phyloP scores from a whole-genome alignment of 768 basidiomycete species.

The Hortiboletus campestris region DNA sequence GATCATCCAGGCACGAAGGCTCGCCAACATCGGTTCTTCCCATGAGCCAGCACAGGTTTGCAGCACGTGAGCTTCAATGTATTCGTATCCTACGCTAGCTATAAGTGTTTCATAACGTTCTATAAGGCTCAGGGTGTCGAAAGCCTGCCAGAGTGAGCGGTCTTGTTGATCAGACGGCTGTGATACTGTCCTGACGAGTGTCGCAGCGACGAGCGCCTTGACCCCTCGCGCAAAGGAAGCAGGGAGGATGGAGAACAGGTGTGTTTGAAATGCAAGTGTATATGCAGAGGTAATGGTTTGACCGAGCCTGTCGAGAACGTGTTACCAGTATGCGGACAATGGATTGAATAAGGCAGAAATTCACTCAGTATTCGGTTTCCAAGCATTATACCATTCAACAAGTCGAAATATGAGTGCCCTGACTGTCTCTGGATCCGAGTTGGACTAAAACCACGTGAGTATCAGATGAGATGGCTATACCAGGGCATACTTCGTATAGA shows the following conservation, averaged over 20 bases:
- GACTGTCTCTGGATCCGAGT: constrained; percentile 48
- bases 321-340: not conserved
- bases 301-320: constrained; percentile 49
- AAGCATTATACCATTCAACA: constrained; percentile 72
- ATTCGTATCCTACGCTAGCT: constrained; percentile 79
- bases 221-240: constrained; percentile 65
- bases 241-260: constrained; percentile 70
- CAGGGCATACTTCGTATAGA: constrained; percentile 56
- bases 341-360: constrained; percentile 18
- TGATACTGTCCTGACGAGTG: constrained; percentile 38
- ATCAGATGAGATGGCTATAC: not conserved
- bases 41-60: constrained; percentile 67
- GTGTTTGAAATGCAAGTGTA: constrained; percentile 69
- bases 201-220: constrained; percentile 61
- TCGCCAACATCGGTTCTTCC: constrained; percentile 60
- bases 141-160: constrained; percentile 50
- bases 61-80: constrained; percentile 74
- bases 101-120: constrained; percentile 84
- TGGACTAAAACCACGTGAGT: constrained; percentile 35
- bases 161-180: constrained; percentile 32
- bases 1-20: constrained; percentile 73
- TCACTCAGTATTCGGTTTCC: constrained; percentile 67
- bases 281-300: constrained; percentile 58
- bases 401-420: constrained; percentile 56
- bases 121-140: constrained; percentile 70